Base-by-base conservation (phyloP, 1,139 yeast species). In the Geotrichum phurueaensis region DNA sequence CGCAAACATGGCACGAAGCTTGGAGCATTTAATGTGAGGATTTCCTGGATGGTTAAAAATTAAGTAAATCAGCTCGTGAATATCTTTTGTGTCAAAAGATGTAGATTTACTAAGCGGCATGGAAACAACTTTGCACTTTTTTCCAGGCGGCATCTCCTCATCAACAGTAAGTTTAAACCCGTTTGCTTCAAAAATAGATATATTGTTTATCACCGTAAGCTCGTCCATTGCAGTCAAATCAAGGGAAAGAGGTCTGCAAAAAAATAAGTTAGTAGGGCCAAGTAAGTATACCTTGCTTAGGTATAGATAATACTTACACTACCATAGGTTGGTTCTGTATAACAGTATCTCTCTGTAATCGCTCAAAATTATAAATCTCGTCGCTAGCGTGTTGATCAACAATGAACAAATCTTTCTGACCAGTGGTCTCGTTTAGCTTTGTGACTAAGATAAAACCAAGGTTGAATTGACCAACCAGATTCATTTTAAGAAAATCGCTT, bases 351-450 rank as follows among this genome's bases (percentile, higher is more conserved):
- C 73, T 70, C 63, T 82, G 84, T 22, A 90, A 75, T 58, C 77
- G 78, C 71, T 95, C 99, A 76, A 89, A 94, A 72, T 94, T 94
- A 74, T 70, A 89, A 69, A 91, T 94, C 70, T 94, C 99, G 74
- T 94, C 99, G 65, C 96, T 89, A 0, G 99, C 99, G 75, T 94
- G 99, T 73, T 94, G 99, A 71, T 94, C 99, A 56, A 94, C 81
- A 53, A 94, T 92, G 68, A 94, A 91, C 51, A 94, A 71, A 69
- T 89, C 90, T 49, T 56, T 61, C 15, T 53, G 54, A 7, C 59
- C 59, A 12, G 56, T 58, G 51, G 75, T 74, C n/a, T 73, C 62
- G 5, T 68, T 65, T 6, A 65, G 62, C 59, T 81, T 76, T 1
- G 84, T 81, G 0, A 89, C 96, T 39, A 94, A 74, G 20, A 94